phyloP scores from a whole-genome alignment of 805 yeast genomes.

The Kodamaea lidongshanica region DNA sequence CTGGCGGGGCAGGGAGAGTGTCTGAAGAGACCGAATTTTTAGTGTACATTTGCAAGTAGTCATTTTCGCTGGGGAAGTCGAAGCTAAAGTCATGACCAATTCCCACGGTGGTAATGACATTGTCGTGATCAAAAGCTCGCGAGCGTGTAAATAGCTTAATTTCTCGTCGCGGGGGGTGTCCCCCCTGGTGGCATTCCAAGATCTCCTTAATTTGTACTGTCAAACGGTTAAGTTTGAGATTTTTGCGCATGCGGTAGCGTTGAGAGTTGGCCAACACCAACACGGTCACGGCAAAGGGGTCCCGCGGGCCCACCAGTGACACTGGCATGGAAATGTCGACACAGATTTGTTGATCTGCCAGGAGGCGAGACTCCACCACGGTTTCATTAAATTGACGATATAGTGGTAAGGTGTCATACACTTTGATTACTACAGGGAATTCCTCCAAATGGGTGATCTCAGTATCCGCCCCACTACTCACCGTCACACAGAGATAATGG shows the following conservation, averaged over 20 bases:
- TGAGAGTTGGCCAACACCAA: slow-evolving; percentile 37
- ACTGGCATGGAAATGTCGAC: slow-evolving; percentile 44
- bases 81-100: slow-evolving; percentile 18
- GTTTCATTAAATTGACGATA: slow-evolving; percentile 52
- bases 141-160: slow-evolving; percentile 31
- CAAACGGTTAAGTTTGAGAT: slow-evolving; percentile 38
- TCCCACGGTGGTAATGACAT: slow-evolving; percentile 23
- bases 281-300: slow-evolving; percentile 34
- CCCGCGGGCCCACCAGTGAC: slow-evolving; percentile 56
- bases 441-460: slow-evolving; percentile 26
- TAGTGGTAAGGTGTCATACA: slow-evolving; percentile 53
- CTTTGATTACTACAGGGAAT: slow-evolving; percentile 50
- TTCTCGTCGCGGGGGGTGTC: slow-evolving; percentile 44
- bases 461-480: slow-evolving; percentile 27
- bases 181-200: slow-evolving; percentile 48
- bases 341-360: slow-evolving; percentile 45
- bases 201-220: slow-evolving; percentile 47
- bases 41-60: slow-evolving; percentile 24
- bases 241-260: slow-evolving; percentile 23
- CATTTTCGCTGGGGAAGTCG: slow-evolving; percentile 31
- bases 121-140: slow-evolving; percentile 18
- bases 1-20: neutral
- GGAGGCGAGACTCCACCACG: slow-evolving; percentile 34
- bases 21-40: slow-evolving; percentile 2
- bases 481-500: slow-evolving; percentile 39